phyloP scores from a whole-genome alignment of 2,329 filamentous ascomycete species.

The Rhexocercosporidium sp. region DNA sequence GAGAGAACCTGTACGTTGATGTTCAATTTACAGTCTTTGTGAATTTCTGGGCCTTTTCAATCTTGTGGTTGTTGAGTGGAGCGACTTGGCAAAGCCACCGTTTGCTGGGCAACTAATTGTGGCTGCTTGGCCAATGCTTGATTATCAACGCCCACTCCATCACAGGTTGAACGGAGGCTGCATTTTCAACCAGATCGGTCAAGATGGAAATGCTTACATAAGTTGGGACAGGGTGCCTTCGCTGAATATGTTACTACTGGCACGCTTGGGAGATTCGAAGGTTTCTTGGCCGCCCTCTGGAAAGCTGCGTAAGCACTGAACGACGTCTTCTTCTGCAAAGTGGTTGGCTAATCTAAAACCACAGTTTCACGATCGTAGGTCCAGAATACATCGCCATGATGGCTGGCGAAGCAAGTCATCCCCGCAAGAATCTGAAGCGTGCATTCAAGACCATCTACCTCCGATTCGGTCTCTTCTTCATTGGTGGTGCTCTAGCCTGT shows the following conservation, averaged over 20 bases:
- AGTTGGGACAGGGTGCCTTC: conserved; percentile 61
- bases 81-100: too few species aligned
- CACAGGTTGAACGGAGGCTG: conserved; percentile 38
- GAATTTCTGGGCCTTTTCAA: too few species aligned
- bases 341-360: too few species aligned
- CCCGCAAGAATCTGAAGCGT: conserved; percentile 65
- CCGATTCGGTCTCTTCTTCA: conserved; percentile 73
- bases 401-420: conserved; percentile 71
- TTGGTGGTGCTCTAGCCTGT: conserved; percentile 69
- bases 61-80: too few species aligned
- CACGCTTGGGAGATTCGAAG: conserved; percentile 71
- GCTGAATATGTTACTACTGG: conserved; percentile 64
- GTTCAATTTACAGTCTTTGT: too few species aligned
- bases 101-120: neutral
- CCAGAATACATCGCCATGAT: conserved; percentile 73
- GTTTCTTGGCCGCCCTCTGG: conserved; percentile 61
- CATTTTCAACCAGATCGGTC: too few species aligned
- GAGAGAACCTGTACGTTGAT: conserved; percentile 50
- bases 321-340: too few species aligned
- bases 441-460: conserved; percentile 78
- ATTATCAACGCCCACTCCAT: neutral
- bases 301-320: conserved; percentile 53
- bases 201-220: neutral
- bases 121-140: conserved; percentile 1
- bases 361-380: conserved; percentile 42